Percentiles rank a stretch among this genome's conserved stretches.
These are phyloP conservation scores for Dactylorhiza incarnata DNA, from an alignment of 106 monocot genomes.

Conservation along the genomic window DNA sequence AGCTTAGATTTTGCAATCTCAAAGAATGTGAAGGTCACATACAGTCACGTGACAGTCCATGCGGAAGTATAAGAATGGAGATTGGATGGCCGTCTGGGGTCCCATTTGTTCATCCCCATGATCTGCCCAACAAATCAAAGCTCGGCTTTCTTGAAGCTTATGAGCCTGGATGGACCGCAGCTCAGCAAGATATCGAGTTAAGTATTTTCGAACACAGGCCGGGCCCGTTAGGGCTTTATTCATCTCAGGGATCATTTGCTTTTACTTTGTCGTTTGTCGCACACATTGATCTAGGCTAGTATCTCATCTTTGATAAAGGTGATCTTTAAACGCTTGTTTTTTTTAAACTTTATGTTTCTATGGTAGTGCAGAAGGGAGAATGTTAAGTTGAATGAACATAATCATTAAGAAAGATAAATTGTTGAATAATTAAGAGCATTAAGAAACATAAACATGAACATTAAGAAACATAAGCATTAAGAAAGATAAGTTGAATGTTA, in stretches of 20 bases:
- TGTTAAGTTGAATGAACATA: too few species aligned
- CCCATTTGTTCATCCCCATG: slow-evolving; percentile 98
- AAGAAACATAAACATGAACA: too few species aligned
- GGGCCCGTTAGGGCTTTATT: not conserved
- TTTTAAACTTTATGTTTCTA: not conserved
- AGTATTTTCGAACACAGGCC: slow-evolving; percentile 26
- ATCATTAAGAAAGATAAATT: too few species aligned
- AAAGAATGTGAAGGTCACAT: slow-evolving; percentile 84
- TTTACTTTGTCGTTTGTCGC: not conserved
- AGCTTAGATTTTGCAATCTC: slow-evolving; percentile 76
- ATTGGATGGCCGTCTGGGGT: slow-evolving; percentile 91
- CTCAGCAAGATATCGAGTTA: slow-evolving; percentile 89
- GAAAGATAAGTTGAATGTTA: too few species aligned
- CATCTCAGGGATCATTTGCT: not conserved
- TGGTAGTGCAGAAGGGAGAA: not conserved
- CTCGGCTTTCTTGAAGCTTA: slow-evolving; percentile 90
- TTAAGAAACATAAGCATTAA: too few species aligned
- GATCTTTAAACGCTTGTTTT: not conserved
- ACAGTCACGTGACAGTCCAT: slow-evolving; percentile 55
- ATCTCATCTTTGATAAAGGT: not conserved
- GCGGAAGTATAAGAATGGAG: slow-evolving; percentile 59
- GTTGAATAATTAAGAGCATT: too few species aligned
- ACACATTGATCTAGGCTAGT: not conserved
- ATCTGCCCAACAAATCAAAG: slow-evolving; percentile 91
- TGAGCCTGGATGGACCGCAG: slow-evolving; percentile 89